Evolutionary conservation across 2,329 filamentous ascomycete genomes (phyloP).

Genomic region (Hypocrella siamensis): DNA sequence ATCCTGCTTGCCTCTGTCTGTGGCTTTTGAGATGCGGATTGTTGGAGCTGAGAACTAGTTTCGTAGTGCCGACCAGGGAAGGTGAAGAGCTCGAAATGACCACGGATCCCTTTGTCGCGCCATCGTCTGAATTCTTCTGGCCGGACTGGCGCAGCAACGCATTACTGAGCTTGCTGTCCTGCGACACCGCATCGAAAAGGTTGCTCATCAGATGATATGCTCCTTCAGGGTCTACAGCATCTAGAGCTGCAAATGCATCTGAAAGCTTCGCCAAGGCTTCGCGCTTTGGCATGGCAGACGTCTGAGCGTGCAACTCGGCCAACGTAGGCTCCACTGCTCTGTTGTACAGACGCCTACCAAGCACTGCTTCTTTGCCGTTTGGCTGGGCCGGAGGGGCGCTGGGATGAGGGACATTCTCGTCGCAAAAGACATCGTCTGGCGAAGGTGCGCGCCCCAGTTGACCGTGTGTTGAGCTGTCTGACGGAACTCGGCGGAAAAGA

Average conservation of each 20-base stretch:
- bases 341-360: conserved; percentile 68
- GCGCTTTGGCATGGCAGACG: conserved; percentile 47
- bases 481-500: conserved; percentile 74
- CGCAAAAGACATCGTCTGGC: conserved; percentile 26
- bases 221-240: conserved; percentile 80
- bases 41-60: conserved; percentile 62
- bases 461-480: conserved; percentile 41
- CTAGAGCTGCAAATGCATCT: conserved; percentile 71
- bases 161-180: conserved; percentile 48
- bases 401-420: conserved; percentile 49
- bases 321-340: conserved; percentile 72
- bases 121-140: conserved; percentile 24
- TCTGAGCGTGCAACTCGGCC: conserved; percentile 77
- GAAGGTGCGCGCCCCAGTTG: conserved; percentile 19
- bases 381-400: conserved; percentile 32
- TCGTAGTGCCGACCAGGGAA: conserved; percentile 32
- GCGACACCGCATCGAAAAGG: conserved; percentile 57
- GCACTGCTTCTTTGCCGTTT: conserved; percentile 62
- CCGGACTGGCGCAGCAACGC: conserved; percentile 27
- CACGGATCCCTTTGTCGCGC: conserved; percentile 38
- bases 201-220: conserved; percentile 71
- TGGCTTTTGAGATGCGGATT: conserved; percentile 79
- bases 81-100: conserved; percentile 37
- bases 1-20: conserved; percentile 44
- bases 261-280: conserved; percentile 72